Evolutionary conservation across 495 filamentous ascomycete species (phyloP).

Genomic region (Beverwykella pulmonaria): DNA sequence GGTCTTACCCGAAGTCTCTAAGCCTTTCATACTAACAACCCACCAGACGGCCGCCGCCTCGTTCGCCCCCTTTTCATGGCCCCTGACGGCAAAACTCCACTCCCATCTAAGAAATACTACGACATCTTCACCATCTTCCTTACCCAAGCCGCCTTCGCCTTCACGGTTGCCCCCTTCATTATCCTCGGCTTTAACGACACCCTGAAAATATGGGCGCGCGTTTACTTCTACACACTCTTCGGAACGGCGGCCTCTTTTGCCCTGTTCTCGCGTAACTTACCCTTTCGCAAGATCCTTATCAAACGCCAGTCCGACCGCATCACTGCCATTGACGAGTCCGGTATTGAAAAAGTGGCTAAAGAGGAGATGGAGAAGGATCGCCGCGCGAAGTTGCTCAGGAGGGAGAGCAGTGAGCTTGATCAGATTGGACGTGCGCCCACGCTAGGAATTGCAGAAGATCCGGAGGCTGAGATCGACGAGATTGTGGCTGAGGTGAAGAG

Average conservation of each 20-base stretch:
- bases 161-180: conserved; percentile 80
- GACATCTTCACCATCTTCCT: conserved; percentile 76
- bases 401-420: conserved; percentile 12
- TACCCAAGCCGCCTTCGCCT: conserved; percentile 84
- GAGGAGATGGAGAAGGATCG: conserved; percentile 40
- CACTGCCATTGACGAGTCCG: conserved; percentile 30
- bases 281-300: conserved; percentile 53
- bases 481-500: conserved; percentile 71
- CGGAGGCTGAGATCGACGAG: conserved; percentile 75
- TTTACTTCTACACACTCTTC: conserved; percentile 86
- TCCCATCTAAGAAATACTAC: conserved; percentile 78
- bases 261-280: conserved; percentile 59
- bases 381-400: conserved; percentile 4
- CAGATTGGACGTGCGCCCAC: conserved; percentile 51
- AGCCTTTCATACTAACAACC: conserved; percentile 13
- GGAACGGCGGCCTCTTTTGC: conserved; percentile 63
- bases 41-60: conserved; percentile 64
- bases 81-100: conserved; percentile 65
- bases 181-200: conserved; percentile 69
- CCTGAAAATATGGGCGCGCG: conserved; percentile 72
- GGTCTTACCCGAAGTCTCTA: not conserved
- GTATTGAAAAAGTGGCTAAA: conserved; percentile 21
- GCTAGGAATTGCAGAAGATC: conserved; percentile 77
- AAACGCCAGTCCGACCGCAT: conserved; percentile 45
- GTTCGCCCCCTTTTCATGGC: conserved; percentile 92